phyloP scores from a whole-genome alignment of 805 yeast species.

The Saccharomycopsis fermentans region DNA sequence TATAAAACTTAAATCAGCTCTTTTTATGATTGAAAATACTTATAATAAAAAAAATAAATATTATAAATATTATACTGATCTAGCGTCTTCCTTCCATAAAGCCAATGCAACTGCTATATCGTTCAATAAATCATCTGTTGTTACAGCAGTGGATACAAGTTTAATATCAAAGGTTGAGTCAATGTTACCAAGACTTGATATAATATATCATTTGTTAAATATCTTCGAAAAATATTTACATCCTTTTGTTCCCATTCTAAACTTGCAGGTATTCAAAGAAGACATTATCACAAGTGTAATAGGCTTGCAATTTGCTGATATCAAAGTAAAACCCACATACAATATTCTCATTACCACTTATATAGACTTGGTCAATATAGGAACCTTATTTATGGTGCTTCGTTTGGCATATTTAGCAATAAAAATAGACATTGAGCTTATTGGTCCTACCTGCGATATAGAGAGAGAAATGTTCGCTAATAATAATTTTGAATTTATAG shows the following conservation, averaged over 20 bases:
- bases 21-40: not conserved
- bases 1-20: not conserved
- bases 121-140: not conserved
- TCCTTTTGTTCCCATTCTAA: slow-evolving; percentile 13
- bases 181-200: slow-evolving; percentile 5
- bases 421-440: slow-evolving; percentile 10
- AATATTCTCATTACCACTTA: slow-evolving; percentile 6
- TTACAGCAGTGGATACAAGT: not conserved
- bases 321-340: not conserved
- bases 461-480: slow-evolving; percentile 5
- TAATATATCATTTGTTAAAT: slow-evolving; percentile 5
- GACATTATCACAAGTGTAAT: slow-evolving; percentile 6
- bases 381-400: slow-evolving; percentile 8
- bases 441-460: not conserved
- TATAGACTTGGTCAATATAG: slow-evolving; percentile 7
- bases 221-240: slow-evolving; percentile 12
- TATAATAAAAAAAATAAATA: slow-evolving; percentile 3
- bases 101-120: not conserved
- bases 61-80: not conserved
- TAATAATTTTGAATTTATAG: slow-evolving; percentile 2
- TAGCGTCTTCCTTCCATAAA: not conserved
- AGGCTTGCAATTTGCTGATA: slow-evolving; percentile 7
- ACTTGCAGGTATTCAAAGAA: slow-evolving; percentile 5
- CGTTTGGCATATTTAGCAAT: slow-evolving; percentile 9
- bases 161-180: slow-evolving; percentile 8